Evolutionary conservation across 192 early-diverging fungal genomes (phyloP).

Genomic region (Rhizophagus clarus): DNA sequence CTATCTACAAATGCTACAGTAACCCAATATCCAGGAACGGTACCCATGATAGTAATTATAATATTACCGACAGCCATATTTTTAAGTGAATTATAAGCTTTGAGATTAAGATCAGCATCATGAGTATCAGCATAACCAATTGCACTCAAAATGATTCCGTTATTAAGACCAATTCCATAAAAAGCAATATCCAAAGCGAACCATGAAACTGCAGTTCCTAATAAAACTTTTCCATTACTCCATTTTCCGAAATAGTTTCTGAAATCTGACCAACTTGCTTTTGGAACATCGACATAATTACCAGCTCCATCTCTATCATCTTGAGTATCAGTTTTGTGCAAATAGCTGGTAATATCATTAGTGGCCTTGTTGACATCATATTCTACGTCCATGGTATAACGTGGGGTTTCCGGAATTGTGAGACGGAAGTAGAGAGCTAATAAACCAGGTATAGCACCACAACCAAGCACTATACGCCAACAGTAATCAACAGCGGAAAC

Average conservation of each 20-base stretch:
- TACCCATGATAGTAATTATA: conserved; percentile 84
- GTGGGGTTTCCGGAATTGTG: conserved; percentile 83
- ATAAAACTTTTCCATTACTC: conserved; percentile 78
- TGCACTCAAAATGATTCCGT: conserved; percentile 66
- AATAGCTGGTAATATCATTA: conserved; percentile 46
- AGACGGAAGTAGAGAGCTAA: conserved; percentile 81
- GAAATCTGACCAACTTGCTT: conserved; percentile 59
- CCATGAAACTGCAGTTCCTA: conserved; percentile 76
- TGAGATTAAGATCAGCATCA: conserved; percentile 57
- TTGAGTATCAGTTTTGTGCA: conserved; percentile 45
- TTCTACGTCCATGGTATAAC: conserved; percentile 67
- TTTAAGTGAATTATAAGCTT: no score
- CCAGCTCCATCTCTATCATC: conserved; percentile 34
- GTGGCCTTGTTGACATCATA: conserved; percentile 51
- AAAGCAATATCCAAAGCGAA: conserved; percentile 80
- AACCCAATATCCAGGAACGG: conserved; percentile 96
- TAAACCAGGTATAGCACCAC: conserved; percentile 78
- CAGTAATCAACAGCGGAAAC: conserved; percentile 71
- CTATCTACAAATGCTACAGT: conserved; percentile 86
- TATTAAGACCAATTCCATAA: conserved; percentile 85
- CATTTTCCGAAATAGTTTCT: conserved; percentile 76
- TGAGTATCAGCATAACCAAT: conserved; percentile 62
- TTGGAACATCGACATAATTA: conserved; percentile 37
- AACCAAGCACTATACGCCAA: conserved; percentile 83
- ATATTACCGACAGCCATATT: conserved; percentile 81